Evolutionary conservation across 192 early-diverging fungal genomes (phyloP).

Genomic region (Backusella tuberculispora): DNA sequence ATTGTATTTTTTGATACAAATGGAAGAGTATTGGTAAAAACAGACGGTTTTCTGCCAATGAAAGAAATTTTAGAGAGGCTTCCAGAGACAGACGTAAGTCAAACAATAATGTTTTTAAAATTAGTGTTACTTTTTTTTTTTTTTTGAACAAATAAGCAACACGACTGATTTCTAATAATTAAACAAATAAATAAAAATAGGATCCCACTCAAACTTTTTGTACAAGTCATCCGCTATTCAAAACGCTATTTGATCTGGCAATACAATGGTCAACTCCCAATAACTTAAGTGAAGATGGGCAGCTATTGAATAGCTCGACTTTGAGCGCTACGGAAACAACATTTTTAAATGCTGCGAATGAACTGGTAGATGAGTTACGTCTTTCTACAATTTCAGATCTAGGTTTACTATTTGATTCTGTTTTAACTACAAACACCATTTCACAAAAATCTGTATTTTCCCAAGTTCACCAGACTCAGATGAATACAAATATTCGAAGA

Average conservation of each 20-base stretch:
- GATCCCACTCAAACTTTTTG: slow-evolving; percentile 11
- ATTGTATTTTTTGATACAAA: slow-evolving; percentile 38
- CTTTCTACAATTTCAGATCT: slow-evolving; percentile 20
- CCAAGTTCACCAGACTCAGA: slow-evolving; percentile 3
- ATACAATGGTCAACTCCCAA: slow-evolving; percentile 24
- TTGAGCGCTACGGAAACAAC: not conserved
- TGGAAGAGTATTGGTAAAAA: slow-evolving; percentile 41
- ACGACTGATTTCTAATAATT: not conserved
- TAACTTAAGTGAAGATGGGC: not conserved
- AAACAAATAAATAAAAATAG: not conserved
- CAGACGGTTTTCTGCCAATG: slow-evolving; percentile 43
- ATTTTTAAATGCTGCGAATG: slow-evolving; percentile 21
- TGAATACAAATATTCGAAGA: not conserved
- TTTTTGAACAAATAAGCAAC: not conserved
- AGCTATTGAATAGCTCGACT: not conserved
- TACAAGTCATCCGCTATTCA: slow-evolving; percentile 21
- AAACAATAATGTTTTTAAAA: slow-evolving; percentile 1
- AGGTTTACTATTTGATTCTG: slow-evolving; percentile 23
- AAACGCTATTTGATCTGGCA: slow-evolving; percentile 18
- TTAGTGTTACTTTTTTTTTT: slow-evolving; percentile 6
- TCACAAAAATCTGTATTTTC: slow-evolving; percentile 14
- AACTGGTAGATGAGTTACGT: slow-evolving; percentile 12
- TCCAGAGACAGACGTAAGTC: slow-evolving; percentile 25
- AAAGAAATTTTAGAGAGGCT: slow-evolving; percentile 36
- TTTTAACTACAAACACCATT: slow-evolving; percentile 32